These are phyloP conservation scores for Lipomyces chichibuensis DNA, from an alignment of 805 yeast genomes.

Conservation along the genomic window DNA sequence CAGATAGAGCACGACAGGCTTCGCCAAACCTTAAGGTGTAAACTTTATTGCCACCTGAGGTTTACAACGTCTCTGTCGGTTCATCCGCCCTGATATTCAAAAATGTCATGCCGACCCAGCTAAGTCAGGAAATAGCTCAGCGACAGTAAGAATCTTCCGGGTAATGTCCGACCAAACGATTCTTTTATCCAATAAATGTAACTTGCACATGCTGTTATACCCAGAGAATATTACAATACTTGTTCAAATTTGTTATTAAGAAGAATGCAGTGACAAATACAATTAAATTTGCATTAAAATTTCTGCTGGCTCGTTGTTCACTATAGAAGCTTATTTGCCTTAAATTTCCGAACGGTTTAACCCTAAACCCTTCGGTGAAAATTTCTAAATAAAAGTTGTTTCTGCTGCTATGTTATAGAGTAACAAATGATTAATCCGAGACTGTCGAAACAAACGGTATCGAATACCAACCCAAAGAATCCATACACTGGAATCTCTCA, in stretches of 20 bases:
- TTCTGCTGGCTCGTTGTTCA: background rate
- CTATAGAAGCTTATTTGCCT: background rate
- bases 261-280: background rate
- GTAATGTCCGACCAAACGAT: background rate
- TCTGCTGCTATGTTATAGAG: too few species aligned
- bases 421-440: too few species aligned
- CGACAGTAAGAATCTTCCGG: background rate
- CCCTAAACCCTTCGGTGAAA: background rate
- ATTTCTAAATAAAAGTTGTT: too few species aligned
- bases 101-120: too few species aligned
- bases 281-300: too few species aligned
- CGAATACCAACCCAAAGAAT: background rate
- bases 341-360: background rate
- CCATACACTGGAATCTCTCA: background rate
- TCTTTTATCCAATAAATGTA: too few species aligned
- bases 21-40: background rate
- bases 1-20: background rate
- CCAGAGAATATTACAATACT: too few species aligned
- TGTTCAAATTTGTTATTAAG: background rate
- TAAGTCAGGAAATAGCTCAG: background rate
- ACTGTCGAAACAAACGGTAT: background rate
- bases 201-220: too few species aligned
- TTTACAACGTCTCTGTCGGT: background rate
- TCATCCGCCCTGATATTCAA: background rate
- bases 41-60: background rate